Evolutionary conservation across 2,329 filamentous ascomycete genomes (phyloP), one percentile per base, ranked within the genome.

Genomic region (Daldinia eschscholtzii): DNA sequence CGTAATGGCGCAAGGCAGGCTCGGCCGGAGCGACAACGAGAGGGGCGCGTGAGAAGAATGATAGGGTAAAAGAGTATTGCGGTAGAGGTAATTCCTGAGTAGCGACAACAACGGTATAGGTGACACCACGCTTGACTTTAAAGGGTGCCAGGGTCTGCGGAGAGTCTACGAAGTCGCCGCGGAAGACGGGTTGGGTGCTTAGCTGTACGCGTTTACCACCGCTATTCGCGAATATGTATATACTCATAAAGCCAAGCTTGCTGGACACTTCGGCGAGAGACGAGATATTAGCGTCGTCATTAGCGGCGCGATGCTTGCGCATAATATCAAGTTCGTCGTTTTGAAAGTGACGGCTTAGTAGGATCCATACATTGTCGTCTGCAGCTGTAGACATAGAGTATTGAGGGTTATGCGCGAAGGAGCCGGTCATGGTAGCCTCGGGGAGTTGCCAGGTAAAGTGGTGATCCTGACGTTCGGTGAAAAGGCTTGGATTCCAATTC

Each of bases 401-500:
- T 70, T 94, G 92, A 0, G 89, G 89, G 63, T 92, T 91, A 58
- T 89, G 85, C 2, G 86, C 85, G 57, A 91, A 84, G 2, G 87
- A 89, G n/a, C 84, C 82, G 7, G 84, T 79, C 72, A 86, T 81
- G 44, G 81, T 84, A 46, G 80, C 78, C 33, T 78, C 78, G 20
- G 85, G 81, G 39, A 89, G 81, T 1, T 91, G 86, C 96, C 96
- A 99, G 1, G 86, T 85, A 76, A 98, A 97, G 80, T 99, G 96
- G 63, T 94, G 89, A 75, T 99, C 94, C 79, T 97, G 91, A 7
- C 94, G 90, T 77, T 92, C 83, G 1, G 84, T 83, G 80, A 99
- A 99, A 0, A 97, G 83, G 0, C 87, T 86, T 0, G 96, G 94
- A 72, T 97, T 98, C 96, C 96, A 99, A 80, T 98, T 99, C 61